phyloP scores from a whole-genome alignment of 768 basidiomycete species.

The Megacollybia marginata region DNA sequence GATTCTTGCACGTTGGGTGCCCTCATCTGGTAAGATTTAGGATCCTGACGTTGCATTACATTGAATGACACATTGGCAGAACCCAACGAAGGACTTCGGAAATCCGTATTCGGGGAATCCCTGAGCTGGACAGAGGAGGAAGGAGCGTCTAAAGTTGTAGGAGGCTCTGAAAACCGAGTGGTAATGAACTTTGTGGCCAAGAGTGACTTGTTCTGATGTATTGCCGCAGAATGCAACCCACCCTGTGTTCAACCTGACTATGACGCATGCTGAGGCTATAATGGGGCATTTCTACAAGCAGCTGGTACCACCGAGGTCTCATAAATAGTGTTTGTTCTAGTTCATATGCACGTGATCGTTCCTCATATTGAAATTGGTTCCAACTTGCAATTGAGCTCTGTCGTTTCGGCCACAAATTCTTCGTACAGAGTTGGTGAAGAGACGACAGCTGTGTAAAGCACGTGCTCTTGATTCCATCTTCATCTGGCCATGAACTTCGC shows the following conservation, averaged over 20 bases:
- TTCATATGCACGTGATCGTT: too few relatives aligned
- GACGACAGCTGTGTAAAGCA: too few relatives aligned
- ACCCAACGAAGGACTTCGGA: conserved; percentile 12
- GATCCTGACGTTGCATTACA: neutral
- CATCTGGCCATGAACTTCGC: conserved; percentile 32
- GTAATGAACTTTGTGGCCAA: conserved; percentile 30
- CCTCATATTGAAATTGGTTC: too few relatives aligned
- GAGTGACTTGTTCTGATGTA: neutral
- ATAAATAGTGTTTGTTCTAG: too few relatives aligned
- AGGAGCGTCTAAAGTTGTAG: conserved; percentile 46
- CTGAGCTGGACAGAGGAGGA: conserved; percentile 67
- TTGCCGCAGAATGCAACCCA: conserved; percentile 67
- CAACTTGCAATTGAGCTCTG: too few relatives aligned
- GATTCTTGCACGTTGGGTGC: conserved; percentile 32
- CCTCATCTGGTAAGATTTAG: neutral
- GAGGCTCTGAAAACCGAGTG: conserved; percentile 55
- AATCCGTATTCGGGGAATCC: conserved; percentile 40
- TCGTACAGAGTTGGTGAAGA: too few relatives aligned
- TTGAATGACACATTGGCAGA: neutral
- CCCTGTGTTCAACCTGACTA: conserved; percentile 70
- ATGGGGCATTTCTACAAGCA: conserved; percentile 74
- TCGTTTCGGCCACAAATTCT: too few relatives aligned
- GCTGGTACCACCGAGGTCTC: conserved; percentile 23
- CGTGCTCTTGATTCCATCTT: neutral
- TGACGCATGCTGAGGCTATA: conserved; percentile 57